phyloP scores from a whole-genome alignment of 495 filamentous ascomycete genomes.

The Melanomma pulvis-pyrius region DNA sequence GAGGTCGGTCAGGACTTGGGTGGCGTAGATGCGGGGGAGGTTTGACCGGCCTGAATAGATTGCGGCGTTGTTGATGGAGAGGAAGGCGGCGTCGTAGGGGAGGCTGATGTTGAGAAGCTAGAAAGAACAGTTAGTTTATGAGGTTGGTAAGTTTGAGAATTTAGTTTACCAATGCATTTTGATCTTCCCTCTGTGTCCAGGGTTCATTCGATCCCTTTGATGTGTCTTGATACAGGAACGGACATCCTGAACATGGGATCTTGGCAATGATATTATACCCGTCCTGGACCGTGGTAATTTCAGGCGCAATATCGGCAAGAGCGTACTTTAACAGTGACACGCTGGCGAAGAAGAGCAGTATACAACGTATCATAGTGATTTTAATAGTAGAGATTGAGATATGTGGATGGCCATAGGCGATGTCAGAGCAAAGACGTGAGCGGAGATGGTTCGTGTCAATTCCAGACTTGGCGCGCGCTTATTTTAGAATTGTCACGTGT shows the following conservation, averaged over 20 bases:
- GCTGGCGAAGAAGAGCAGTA: not conserved
- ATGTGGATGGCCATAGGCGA: not conserved
- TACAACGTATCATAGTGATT: conserved; percentile 10
- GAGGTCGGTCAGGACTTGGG: conserved; percentile 23
- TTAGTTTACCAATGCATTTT: conserved; percentile 19
- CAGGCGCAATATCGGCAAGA: conserved; percentile 13
- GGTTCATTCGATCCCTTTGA: conserved; percentile 19
- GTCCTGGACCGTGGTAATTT: conserved; percentile 23
- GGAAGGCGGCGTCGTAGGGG: conserved; percentile 2
- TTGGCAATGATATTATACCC: conserved; percentile 23
- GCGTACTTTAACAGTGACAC: not conserved
- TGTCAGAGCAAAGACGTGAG: not conserved
- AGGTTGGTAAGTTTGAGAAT: not conserved
- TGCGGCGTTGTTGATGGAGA: conserved; percentile 12
- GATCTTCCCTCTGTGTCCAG: conserved; percentile 20
- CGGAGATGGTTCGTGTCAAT: not conserved
- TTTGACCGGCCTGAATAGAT: not conserved
- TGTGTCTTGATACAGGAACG: conserved; percentile 29
- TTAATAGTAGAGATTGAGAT: not conserved
- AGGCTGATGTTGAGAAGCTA: conserved; percentile 19
- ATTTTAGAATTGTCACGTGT: not conserved
- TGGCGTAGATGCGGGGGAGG: conserved; percentile 24
- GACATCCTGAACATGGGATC: conserved; percentile 23
- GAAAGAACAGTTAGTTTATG: not conserved
- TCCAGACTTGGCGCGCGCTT: not conserved